Conservation (phyloP, 2,329 filamentous ascomycete species). For the Monilinia fructicola region DNA sequence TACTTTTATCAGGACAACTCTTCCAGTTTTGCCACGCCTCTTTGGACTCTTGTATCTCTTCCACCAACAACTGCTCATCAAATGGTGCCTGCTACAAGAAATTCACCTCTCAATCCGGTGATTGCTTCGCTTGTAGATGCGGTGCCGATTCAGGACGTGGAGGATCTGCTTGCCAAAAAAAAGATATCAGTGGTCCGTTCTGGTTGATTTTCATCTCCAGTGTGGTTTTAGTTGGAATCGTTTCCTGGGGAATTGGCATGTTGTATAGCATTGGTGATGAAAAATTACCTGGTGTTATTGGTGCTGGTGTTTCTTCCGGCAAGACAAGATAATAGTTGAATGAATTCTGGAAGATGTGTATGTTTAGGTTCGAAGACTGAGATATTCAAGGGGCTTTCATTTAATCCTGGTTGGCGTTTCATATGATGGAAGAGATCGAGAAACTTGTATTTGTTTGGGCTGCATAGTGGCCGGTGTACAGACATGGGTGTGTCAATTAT, state of each 20-base stretch:
- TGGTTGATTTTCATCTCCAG: slow-evolving; percentile 80
- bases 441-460: slow-evolving; percentile 20
- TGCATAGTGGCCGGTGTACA: slow-evolving; percentile 18
- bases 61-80: slow-evolving; percentile 77
- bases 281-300: slow-evolving; percentile 89
- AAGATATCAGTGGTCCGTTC: slow-evolving; percentile 84
- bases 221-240: slow-evolving; percentile 64
- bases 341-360: slow-evolving; percentile 20
- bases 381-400: slow-evolving; percentile 7
- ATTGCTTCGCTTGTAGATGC: slow-evolving; percentile 82
- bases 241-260: slow-evolving; percentile 72
- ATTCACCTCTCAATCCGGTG: slow-evolving; percentile 51
- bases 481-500: slow-evolving; percentile 8
- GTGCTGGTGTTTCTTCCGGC: slow-evolving; percentile 78
- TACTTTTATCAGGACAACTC: slow-evolving; percentile 13
- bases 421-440: slow-evolving; percentile 14
- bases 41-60: slow-evolving; percentile 63
- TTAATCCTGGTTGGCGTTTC: slow-evolving; percentile 19
- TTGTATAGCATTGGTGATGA: slow-evolving; percentile 82
- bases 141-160: slow-evolving; percentile 44
- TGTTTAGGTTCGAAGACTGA: slow-evolving; percentile 16
- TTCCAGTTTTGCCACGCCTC: slow-evolving; percentile 71
- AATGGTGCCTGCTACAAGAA: slow-evolving; percentile 76
- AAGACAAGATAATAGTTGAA: slow-evolving; percentile 46
- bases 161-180: slow-evolving; percentile 84